Evolutionary conservation across 2,329 filamentous ascomycete genomes (phyloP).

Genomic region (Alternaria sp.): DNA sequence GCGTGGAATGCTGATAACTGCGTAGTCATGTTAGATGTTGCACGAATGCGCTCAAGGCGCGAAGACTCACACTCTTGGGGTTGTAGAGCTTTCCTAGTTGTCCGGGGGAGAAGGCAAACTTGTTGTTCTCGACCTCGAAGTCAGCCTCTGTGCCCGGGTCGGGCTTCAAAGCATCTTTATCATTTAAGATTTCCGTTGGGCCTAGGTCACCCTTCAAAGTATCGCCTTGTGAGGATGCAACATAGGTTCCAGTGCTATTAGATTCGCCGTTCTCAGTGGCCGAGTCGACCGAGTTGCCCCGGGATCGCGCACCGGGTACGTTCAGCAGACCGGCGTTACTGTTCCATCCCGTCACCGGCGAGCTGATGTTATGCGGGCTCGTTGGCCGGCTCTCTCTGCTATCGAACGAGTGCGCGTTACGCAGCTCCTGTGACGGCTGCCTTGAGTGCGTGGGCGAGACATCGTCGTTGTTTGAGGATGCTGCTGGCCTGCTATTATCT

Average conservation of each 20-base stretch:
- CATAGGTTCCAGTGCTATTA: conserved; percentile 65
- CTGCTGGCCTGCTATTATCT: conserved; percentile 35
- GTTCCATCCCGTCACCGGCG: conserved; percentile 62
- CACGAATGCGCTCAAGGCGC: not conserved
- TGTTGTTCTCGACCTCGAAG: conserved; percentile 74
- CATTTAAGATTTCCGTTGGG: conserved; percentile 64
- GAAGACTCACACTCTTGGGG: conserved; percentile 70
- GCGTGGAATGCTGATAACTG: conserved; percentile 68
- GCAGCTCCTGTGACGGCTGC: conserved; percentile 55
- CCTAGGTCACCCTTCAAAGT: conserved; percentile 50
- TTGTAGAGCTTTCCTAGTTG: conserved; percentile 82
- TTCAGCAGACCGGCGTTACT: conserved; percentile 66
- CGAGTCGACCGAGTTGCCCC: conserved; percentile 71
- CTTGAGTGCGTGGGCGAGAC: conserved; percentile 32
- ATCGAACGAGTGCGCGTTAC: conserved; percentile 67
- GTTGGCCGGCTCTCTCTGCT: conserved; percentile 68
- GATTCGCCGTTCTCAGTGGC: conserved; percentile 61
- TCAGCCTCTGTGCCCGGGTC: conserved; percentile 73
- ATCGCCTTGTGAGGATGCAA: conserved; percentile 53
- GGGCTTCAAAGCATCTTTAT: conserved; percentile 73
- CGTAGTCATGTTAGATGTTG: not conserved
- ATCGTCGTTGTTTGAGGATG: conserved; percentile 30
- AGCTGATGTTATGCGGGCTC: conserved; percentile 72
- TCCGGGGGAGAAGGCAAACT: conserved; percentile 83
- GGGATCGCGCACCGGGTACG: conserved; percentile 67